Evolutionary conservation across 2,329 filamentous ascomycete species (phyloP), one percentile per base, ranked within the genome.

Genomic region (Penicillium capsulatum): DNA sequence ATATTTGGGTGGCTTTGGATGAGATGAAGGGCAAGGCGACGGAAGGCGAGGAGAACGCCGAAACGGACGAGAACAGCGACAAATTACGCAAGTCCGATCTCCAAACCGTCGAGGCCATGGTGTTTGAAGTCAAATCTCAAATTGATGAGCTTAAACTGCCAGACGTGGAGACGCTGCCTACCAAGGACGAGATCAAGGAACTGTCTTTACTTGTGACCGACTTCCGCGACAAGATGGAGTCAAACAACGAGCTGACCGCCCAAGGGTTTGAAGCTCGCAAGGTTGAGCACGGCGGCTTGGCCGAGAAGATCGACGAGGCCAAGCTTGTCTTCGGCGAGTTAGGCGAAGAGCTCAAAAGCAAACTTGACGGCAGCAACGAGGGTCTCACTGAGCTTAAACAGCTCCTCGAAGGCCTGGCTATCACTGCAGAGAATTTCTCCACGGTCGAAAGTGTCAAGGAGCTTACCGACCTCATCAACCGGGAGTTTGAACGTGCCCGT

Each of bases 401-500:
- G 31, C 75, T 78, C 3, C 69, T 82, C 38, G 85, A 90, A 53
- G 77, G 78, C 4, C 69, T 96, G 2, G 79, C 86, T 42, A 83
- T 86, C 24, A 67, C 66, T 10, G 63, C 71, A 11, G 65, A 68
- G 39, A 64, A 58, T 27, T 70, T 70, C 42, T 66, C 64, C 20
- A 72, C 70, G 0, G 66, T 67, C 11, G 73, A 77, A n/a, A 83
- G 81, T 47, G 69, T 90, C 37, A 83, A 82, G 54, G 82, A 84
- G 39, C 75, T 90, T 61, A 79, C 81, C 28, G 82, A 86, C 38
- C 79, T 81, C 2, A 81, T 97, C 65, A 89, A 85, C 62, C 71
- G 78, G 1, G 90, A 96, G 59, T 95, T 97, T 44, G 89, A 96
- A 55, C 85, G 90, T 47, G 83, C 86, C 8, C 84, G 87, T 52